A percentile compares a stretch with the other conserved stretches of the same genome.
phyloP scores from a whole-genome alignment of 2,329 filamentous ascomycete species.

The Hymenoscyphus albidus region DNA sequence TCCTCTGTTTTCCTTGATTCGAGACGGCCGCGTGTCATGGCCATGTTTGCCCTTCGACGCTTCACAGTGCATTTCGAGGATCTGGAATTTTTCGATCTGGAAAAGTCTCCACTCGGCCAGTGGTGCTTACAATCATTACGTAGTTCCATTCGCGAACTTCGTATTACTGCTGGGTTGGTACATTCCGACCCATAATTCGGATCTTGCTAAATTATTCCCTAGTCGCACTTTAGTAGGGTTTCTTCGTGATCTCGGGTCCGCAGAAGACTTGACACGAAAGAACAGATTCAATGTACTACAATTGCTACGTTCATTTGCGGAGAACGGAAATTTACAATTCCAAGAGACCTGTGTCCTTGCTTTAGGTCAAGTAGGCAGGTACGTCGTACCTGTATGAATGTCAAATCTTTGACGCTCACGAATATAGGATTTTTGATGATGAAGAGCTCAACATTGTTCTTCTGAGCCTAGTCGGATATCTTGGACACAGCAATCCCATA shows the following conservation, averaged over 20 bases:
- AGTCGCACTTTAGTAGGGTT: slow-evolving; percentile 66
- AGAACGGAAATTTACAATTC: slow-evolving; percentile 61
- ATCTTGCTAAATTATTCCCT: slow-evolving; percentile 21
- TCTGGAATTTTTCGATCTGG: slow-evolving; percentile 59
- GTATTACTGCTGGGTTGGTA: slow-evolving; percentile 68
- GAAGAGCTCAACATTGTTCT: slow-evolving; percentile 85
- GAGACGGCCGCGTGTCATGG: slow-evolving; percentile 60
- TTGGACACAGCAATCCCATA: slow-evolving; percentile 78
- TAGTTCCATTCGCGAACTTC: slow-evolving; percentile 80
- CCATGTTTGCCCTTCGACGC: slow-evolving; percentile 68
- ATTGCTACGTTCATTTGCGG: slow-evolving; percentile 67
- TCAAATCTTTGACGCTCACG: slow-evolving; percentile 13
- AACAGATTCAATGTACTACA: slow-evolving; percentile 70
- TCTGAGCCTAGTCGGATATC: slow-evolving; percentile 77
- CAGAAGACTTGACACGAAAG: slow-evolving; percentile 43
- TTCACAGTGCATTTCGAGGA: slow-evolving; percentile 64
- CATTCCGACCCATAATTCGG: slow-evolving; percentile 12
- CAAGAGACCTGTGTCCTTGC: slow-evolving; percentile 83
- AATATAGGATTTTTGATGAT: slow-evolving; percentile 62
- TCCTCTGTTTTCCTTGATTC: slow-evolving; percentile 48
- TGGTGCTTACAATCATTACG: slow-evolving; percentile 79
- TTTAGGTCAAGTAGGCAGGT: slow-evolving; percentile 79
- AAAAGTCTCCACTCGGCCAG: slow-evolving; percentile 65
- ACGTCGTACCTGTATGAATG: slow-evolving; percentile 28
- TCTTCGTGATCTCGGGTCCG: slow-evolving; percentile 47